Base-by-base conservation (phyloP, 169 alveolate species). In the Plasmodium blacklocki region DNA sequence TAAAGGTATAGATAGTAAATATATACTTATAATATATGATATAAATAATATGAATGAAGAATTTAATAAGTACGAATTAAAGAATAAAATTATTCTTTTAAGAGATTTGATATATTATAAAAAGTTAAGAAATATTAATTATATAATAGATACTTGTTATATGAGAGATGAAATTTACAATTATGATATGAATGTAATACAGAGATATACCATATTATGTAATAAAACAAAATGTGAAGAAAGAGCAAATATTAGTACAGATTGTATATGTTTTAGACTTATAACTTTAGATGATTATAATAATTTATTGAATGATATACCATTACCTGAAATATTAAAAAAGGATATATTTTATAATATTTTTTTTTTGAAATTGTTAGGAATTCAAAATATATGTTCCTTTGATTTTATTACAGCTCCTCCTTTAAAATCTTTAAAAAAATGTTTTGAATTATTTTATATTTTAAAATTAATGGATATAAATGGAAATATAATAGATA, bases 371-470 rank as follows among this genome's bases (percentile, higher is more conserved):
- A 83, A 83, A 67, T 68, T 73, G 21, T 15, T 83, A 68, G 91
- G 91, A 83, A 56, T 83, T 60, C 56, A 83, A 60, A 83, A 83
- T 83, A 49, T 83, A 8, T 83, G 91, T 43, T 83, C 91, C 14
- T 83, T 68, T 60, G 91, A 83, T 45, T 83, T 83, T 83, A 74
- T 83, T 50, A 83, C 91, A 32, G 83, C 91, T 18, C 91, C 91
- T 18, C 49, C 39, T 7, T 32, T 83, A 47, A 83, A 56, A 68
- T 21, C 91, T 21, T 68, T 83, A 49, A 67, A 58, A 73, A 83
- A 62, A 83, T 83, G 91, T 47, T 83, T 83, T 23, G 91, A 83
- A 62, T 39, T 83, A 60, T 60, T 83, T 67, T 83, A 68, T 43
- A 83, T 68, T 54, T 83, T 83, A 83, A 67, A 83, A 29, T 52